These are phyloP conservation scores for Penicillium frequentans DNA, from an alignment of 2,329 filamentous ascomycete genomes.

Conservation along the genomic window DNA sequence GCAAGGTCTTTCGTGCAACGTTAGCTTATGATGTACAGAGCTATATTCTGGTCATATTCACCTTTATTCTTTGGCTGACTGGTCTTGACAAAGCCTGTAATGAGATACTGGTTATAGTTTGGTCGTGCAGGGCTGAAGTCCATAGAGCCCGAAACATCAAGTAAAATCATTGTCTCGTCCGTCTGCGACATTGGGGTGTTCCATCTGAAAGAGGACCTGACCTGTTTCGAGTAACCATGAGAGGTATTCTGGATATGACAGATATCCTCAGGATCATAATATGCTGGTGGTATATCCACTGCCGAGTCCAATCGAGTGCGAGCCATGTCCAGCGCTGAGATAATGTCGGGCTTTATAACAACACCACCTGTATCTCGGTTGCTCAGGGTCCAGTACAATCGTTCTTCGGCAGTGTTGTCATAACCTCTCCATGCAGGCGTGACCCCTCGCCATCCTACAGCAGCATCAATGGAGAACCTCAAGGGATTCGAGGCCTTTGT, in stretches of 20 bases:
- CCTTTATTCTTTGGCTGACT: constrained; percentile 51
- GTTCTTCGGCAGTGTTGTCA: constrained; percentile 50
- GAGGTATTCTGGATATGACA: constrained; percentile 45
- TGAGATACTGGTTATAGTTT: constrained; percentile 46
- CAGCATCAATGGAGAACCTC: constrained; percentile 46
- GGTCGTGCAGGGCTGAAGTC: constrained; percentile 47
- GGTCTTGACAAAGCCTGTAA: constrained; percentile 40
- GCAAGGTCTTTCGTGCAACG: constrained; percentile 38
- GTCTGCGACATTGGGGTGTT: constrained; percentile 38
- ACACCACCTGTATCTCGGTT: constrained; percentile 32
- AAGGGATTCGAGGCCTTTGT: constrained; percentile 42
- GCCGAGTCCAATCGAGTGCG: constrained; percentile 45
- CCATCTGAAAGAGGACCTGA: constrained; percentile 42
- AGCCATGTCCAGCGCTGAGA: constrained; percentile 48
- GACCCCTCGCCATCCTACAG: constrained; percentile 47
- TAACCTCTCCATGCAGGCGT: constrained; percentile 50
- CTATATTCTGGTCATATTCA: constrained; percentile 6
- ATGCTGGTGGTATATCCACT: constrained; percentile 46
- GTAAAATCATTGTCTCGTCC: constrained; percentile 51
- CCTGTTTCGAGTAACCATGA: constrained; percentile 48
- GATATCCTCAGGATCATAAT: constrained; percentile 44
- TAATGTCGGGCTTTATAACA: constrained; percentile 44
- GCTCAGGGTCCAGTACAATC: constrained; percentile 51
- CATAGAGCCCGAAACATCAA: constrained; percentile 54
- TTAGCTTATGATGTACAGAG: background rate